Evolutionary conservation across 2,329 filamentous ascomycete species (phyloP), one percentile per base, ranked within the genome.

Genomic region (Aspergillus latus): DNA sequence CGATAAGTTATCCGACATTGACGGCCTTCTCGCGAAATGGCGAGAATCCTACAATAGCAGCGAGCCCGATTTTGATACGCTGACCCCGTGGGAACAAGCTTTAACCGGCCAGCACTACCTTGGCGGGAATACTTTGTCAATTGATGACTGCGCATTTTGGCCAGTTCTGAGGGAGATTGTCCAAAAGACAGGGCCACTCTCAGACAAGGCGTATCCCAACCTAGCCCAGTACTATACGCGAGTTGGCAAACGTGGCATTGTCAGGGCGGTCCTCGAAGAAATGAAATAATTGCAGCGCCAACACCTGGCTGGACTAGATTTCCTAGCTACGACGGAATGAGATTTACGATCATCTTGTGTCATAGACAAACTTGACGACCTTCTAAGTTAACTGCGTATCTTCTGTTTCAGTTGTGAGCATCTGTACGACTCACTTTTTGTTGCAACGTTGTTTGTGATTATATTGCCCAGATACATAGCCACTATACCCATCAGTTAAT

Each of bases 81-180:
- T 75, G 5, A 57, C 66, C 8, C 50, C 56, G 6, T 77, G 73
- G 71, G 75, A 77, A 51, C 54, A 60, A 13, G 57, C 59, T 15
- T 50, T 76, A 2, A 59, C 64, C 15, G 69, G 66, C 10, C 61
- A 66, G 37, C 56, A 69, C 39, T 77, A 74, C 52, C 66, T 77
- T 13, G 66, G 68, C 11, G 75, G 75, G 2, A 54, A 63, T 2
- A 49, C 61, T 0, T 72, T 77, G 49, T 67, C 68, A 1, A 68
- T 78, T 32, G 76, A 76, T 47, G 76, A 78, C 58, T 77, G 75
- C 54, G 68, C 72, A 1, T 65, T 78, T 37, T 78, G 76, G 76
- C 73, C 76, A 1, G 66, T 78, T 1, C 54, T 78, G 7, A 62
- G 71, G 46, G 69, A 75, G 29, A 73, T 78, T 15, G 64, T 71